A percentile compares a stretch with the other conserved stretches of the same genome.
Conservation (phyloP, 169 alveolate genomes). For the Cyclospora cayetanensis region DNA sequence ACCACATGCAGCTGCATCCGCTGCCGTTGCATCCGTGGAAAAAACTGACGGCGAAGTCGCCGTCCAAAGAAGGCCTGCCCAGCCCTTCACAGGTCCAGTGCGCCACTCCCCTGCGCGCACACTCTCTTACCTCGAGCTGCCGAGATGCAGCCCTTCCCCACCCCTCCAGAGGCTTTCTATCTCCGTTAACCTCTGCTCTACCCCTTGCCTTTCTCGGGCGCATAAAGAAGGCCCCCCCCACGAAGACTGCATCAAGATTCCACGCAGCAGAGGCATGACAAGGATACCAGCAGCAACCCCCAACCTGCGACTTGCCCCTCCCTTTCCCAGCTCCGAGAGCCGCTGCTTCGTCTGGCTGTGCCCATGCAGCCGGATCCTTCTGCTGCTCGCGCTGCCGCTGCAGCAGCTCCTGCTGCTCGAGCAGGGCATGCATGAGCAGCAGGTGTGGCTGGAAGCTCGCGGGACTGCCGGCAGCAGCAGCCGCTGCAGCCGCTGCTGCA, state of each 20-base stretch:
- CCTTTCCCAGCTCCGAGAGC: neutral
- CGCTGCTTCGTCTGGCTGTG: constrained; percentile 5
- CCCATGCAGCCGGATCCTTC: neutral
- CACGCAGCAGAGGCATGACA: no score
- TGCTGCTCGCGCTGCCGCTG: constrained; percentile 26
- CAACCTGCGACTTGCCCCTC: neutral
- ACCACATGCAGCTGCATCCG: no score
- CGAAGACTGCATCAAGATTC: no score
- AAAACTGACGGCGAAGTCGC: neutral
- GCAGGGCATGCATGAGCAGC: constrained; percentile 26
- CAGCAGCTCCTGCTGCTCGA: constrained; percentile 35
- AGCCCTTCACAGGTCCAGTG: neutral
- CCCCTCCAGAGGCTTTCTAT: no score
- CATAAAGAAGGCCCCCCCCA: no score
- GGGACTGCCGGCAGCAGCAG: neutral
- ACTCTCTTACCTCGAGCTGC: no score
- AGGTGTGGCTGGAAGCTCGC: constrained; percentile 13
- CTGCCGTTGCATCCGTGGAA: no score
- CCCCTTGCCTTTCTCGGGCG: no score
- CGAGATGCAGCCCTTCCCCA: no score
- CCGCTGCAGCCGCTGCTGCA: neutral
- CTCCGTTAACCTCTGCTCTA: no score
- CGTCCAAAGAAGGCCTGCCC: constrained; percentile 19
- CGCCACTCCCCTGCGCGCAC: neutral
- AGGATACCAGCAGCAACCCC: no score